These are phyloP conservation scores for Paulownia fortunei DNA, from an alignment of 257 asterid species.

Conservation along the genomic window DNA sequence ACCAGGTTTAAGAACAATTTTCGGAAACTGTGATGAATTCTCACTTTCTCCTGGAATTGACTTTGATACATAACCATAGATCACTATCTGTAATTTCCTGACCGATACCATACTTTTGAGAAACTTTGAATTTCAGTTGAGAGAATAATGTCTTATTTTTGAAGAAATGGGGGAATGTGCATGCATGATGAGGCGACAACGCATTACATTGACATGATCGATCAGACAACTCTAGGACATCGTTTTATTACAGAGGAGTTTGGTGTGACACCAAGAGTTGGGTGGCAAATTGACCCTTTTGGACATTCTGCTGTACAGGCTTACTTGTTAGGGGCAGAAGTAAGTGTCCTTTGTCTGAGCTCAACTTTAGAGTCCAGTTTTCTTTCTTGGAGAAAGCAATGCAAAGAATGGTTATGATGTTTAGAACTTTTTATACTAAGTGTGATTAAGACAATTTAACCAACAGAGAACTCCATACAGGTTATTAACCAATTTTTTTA, in stretches of 20 bases:
- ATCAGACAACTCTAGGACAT: slow-evolving; percentile 56
- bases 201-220: slow-evolving; percentile 59
- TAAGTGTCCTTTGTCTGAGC: slow-evolving; percentile 20
- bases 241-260: slow-evolving; percentile 46
- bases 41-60: not conserved
- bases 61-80: not conserved
- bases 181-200: slow-evolving; percentile 63
- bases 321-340: slow-evolving; percentile 58
- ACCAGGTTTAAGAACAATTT: not conserved
- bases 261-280: slow-evolving; percentile 49
- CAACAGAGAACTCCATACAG: slow-evolving; percentile 13
- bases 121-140: not conserved
- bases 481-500: not conserved
- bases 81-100: not conserved
- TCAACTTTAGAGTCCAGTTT: not conserved
- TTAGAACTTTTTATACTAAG: not conserved
- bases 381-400: slow-evolving; percentile 15
- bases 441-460: not conserved
- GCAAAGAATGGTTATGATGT: not conserved
- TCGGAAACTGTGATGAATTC: not conserved
- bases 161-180: slow-evolving; percentile 62
- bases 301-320: slow-evolving; percentile 64
- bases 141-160: slow-evolving; percentile 1
- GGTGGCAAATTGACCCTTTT: slow-evolving; percentile 62
- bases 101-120: not conserved